Conservation (phyloP, 2,329 filamentous ascomycete genomes). For the Sporothrix mexicana region DNA sequence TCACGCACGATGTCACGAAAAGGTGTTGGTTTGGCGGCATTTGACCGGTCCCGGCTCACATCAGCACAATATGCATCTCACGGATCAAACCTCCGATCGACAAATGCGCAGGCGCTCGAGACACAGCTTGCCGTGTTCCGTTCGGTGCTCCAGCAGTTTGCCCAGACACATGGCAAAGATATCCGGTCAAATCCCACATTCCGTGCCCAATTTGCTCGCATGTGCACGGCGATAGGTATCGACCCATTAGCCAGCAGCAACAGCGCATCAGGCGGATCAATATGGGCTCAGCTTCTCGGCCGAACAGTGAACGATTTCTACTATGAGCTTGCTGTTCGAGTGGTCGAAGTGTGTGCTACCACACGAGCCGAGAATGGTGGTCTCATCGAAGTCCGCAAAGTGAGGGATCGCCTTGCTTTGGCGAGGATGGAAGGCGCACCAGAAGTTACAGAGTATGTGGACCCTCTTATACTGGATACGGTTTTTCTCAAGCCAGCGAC, state of each 20-base stretch:
- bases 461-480: background rate
- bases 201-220: constrained; percentile 94
- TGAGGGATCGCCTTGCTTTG: constrained; percentile 74
- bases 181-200: constrained; percentile 96
- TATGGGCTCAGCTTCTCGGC: constrained; percentile 93
- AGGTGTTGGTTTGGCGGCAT: constrained; percentile 88
- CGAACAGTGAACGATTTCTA: constrained; percentile 97
- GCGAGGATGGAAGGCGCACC: constrained; percentile 77
- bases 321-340: constrained; percentile 93
- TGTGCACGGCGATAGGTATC: constrained; percentile 96
- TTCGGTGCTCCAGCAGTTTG: constrained; percentile 92
- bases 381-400: constrained; percentile 81
- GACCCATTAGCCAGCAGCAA: constrained; percentile 82
- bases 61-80: constrained; percentile 90
- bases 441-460: constrained; percentile 74
- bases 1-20: constrained; percentile 66
- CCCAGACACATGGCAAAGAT: constrained; percentile 90
- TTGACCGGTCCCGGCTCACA: constrained; percentile 82
- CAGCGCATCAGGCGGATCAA: constrained; percentile 63
- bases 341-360: constrained; percentile 88
- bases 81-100: constrained; percentile 82
- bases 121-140: constrained; percentile 97
- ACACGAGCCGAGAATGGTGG: constrained; percentile 92
- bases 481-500: background rate
- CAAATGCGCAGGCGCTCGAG: constrained; percentile 83